Conservation (phyloP, 2,329 filamentous ascomycete genomes). For the Ophiosphaerella narmari region DNA sequence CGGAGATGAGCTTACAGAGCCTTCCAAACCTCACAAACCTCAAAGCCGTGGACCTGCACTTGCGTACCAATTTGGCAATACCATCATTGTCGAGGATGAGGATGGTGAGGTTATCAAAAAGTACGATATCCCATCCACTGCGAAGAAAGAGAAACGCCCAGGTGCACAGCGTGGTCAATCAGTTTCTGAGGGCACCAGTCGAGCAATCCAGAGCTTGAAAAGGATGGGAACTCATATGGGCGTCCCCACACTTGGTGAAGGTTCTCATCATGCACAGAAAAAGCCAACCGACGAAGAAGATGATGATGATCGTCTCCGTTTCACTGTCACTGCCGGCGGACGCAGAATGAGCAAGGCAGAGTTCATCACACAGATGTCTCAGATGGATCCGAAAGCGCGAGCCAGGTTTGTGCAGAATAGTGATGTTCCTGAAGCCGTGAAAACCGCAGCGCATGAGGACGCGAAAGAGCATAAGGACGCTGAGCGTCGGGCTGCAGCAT, state of each 20-base stretch:
- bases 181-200: slow-evolving; percentile 40
- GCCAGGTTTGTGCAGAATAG: slow-evolving; percentile 55
- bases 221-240: slow-evolving; percentile 62
- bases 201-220: slow-evolving; percentile 51
- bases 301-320: slow-evolving; percentile 74
- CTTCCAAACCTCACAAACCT: slow-evolving; percentile 38
- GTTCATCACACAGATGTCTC: slow-evolving; percentile 75
- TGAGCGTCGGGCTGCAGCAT: slow-evolving; percentile 31
- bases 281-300: slow-evolving; percentile 52
- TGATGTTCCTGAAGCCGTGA: slow-evolving; percentile 54
- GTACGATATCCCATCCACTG: slow-evolving; percentile 70
- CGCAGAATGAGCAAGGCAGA: slow-evolving; percentile 79
- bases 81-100: slow-evolving; percentile 87
- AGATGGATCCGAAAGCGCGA: slow-evolving; percentile 69
- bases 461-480: slow-evolving; percentile 44
- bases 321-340: slow-evolving; percentile 75
- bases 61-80: slow-evolving; percentile 85
- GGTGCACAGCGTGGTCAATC: slow-evolving; percentile 34
- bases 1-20: slow-evolving; percentile 43
- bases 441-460: slow-evolving; percentile 52
- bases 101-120: slow-evolving; percentile 86
- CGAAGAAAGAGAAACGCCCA: slow-evolving; percentile 43
- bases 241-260: slow-evolving; percentile 34
- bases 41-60: slow-evolving; percentile 70
- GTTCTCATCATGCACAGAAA: slow-evolving; percentile 8